phyloP scores from a whole-genome alignment of 176 grass and related monocot species.

The Triticum monococcum region DNA sequence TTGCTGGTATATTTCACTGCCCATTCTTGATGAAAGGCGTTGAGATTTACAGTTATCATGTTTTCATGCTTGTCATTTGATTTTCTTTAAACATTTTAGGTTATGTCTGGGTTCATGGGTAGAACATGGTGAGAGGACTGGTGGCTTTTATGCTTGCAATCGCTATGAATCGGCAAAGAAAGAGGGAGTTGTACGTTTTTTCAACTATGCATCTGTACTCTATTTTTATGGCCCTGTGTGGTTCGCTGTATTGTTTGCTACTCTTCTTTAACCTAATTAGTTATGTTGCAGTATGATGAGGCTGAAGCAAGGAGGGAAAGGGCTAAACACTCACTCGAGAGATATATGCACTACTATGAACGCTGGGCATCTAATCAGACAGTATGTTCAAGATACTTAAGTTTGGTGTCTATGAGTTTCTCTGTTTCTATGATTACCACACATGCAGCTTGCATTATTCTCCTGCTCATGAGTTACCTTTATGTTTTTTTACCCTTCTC shows the following conservation, averaged over 20 bases:
- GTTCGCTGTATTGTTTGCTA: constrained; percentile 1
- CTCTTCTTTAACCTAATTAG: not conserved
- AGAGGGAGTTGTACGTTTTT: constrained; percentile 70
- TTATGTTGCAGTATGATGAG: constrained; percentile 71
- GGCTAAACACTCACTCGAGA: constrained; percentile 94
- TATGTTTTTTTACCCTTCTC: not conserved
- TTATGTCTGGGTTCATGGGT: constrained; percentile 81
- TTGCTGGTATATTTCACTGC: constrained; percentile 66
- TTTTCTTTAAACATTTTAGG: constrained; percentile 51
- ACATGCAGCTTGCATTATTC: constrained; percentile 23
- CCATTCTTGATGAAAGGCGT: constrained; percentile 11
- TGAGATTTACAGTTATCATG: not conserved
- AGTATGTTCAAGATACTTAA: constrained; percentile 54
- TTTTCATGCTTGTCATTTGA: constrained; percentile 13
- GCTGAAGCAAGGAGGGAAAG: constrained; percentile 90
- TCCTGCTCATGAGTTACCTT: not conserved
- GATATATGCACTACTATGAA: constrained; percentile 99
- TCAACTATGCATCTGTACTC: not conserved
- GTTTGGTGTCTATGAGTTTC: constrained; percentile 26
- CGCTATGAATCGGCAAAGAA: constrained; percentile 88
- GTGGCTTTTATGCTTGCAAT: constrained; percentile 98
- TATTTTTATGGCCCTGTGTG: not conserved
- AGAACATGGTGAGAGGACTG: constrained; percentile 90
- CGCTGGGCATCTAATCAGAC: constrained; percentile 94
- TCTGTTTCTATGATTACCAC: not conserved